These are phyloP conservation scores for Alternaria incomplexa DNA, from an alignment of 2,329 filamentous ascomycete species.

Conservation along the genomic window DNA sequence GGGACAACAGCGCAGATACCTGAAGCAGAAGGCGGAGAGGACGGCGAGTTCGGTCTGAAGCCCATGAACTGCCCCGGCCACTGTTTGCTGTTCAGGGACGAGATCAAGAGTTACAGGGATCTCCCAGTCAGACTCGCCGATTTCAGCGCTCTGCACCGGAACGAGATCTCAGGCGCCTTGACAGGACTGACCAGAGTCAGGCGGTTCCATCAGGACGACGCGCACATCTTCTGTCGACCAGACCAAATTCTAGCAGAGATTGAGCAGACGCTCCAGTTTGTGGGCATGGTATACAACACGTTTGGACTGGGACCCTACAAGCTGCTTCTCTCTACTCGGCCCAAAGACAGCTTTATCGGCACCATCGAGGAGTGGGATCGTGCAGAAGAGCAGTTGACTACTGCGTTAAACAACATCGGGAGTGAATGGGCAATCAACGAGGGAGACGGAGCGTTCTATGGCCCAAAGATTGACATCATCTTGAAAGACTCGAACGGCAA, in stretches of 20 bases:
- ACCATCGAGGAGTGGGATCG: slow-evolving; percentile 71
- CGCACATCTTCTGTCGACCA: slow-evolving; percentile 86
- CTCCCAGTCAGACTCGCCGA: slow-evolving; percentile 85
- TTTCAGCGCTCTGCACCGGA: slow-evolving; percentile 85
- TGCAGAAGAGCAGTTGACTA: slow-evolving; percentile 70
- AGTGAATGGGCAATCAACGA: slow-evolving; percentile 76
- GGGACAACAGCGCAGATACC: slow-evolving; percentile 54
- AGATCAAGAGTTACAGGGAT: slow-evolving; percentile 77
- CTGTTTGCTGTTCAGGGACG: slow-evolving; percentile 80
- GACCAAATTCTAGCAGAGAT: slow-evolving; percentile 79
- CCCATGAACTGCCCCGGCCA: slow-evolving; percentile 95
- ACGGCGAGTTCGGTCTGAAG: slow-evolving; percentile 81
- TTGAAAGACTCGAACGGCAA: slow-evolving; percentile 77
- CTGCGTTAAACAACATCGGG: slow-evolving; percentile 67
- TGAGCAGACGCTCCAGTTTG: slow-evolving; percentile 73
- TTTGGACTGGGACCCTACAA: slow-evolving; percentile 76
- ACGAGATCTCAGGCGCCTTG: slow-evolving; percentile 81
- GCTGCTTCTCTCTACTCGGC: slow-evolving; percentile 78
- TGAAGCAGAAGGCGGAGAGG: slow-evolving; percentile 59
- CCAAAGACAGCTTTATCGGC: slow-evolving; percentile 78
- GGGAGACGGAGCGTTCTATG: slow-evolving; percentile 89
- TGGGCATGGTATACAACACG: slow-evolving; percentile 72
- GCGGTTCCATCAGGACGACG: slow-evolving; percentile 89
- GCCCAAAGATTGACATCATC: slow-evolving; percentile 89
- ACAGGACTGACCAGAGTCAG: slow-evolving; percentile 83